phyloP scores from a whole-genome alignment of 2,329 filamentous ascomycete genomes.

The Colletotrichum abscissum region DNA sequence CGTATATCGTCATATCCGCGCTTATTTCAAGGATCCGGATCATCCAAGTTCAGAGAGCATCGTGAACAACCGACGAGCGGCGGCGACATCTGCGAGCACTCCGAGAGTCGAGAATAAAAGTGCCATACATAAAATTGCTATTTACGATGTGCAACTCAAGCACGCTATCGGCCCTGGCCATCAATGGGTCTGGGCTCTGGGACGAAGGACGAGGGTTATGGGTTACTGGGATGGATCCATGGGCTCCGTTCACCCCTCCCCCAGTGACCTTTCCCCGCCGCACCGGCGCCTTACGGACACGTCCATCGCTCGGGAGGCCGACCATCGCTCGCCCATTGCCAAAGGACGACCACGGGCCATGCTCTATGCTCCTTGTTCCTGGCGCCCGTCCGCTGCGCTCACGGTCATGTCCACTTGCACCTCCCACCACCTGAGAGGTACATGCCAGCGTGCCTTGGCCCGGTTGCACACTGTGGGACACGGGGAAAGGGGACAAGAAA shows the following conservation, averaged over 20 bases:
- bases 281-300: slow-evolving; percentile 31
- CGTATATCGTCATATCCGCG: not conserved
- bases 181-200: slow-evolving; percentile 17
- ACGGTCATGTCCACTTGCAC: slow-evolving; percentile 15
- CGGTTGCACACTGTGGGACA: slow-evolving; percentile 23
- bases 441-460: not conserved
- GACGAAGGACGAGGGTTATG: not conserved
- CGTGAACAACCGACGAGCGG: not conserved
- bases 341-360: slow-evolving; percentile 32
- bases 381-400: slow-evolving; percentile 23
- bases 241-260: slow-evolving; percentile 23
- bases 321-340: slow-evolving; percentile 27
- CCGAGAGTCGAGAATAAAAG: not conserved
- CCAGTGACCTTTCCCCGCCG: slow-evolving; percentile 34
- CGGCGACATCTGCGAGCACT: not conserved
- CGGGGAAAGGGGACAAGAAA: not conserved
- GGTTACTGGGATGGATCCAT: not conserved
- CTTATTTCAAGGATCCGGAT: not conserved
- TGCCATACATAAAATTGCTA: slow-evolving; percentile 31
- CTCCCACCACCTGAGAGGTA: slow-evolving; percentile 12
- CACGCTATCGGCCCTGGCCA: slow-evolving; percentile 16
- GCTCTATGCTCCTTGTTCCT: slow-evolving; percentile 35
- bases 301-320: slow-evolving; percentile 32
- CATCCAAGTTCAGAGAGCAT: not conserved
- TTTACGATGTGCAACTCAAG: slow-evolving; percentile 27